These are phyloP conservation scores for Rubia peregrina DNA, from an alignment of 305 asterid genomes.

Conservation along the genomic window DNA sequence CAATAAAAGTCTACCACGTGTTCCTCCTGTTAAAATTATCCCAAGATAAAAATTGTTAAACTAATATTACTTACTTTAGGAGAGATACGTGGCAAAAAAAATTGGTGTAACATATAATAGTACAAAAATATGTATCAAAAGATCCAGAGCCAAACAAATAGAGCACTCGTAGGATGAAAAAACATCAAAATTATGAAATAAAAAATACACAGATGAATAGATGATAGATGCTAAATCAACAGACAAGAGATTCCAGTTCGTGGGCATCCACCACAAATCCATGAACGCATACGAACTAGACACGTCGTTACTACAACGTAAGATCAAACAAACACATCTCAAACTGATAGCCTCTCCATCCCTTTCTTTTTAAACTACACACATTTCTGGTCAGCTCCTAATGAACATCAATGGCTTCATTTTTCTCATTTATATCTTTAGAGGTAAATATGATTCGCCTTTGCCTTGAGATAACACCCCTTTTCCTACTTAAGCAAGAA, in stretches of 20 bases:
- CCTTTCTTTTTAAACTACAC: neutral
- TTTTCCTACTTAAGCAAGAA: constrained; percentile 11
- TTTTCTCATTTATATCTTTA: neutral
- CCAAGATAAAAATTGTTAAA: too few relatives aligned
- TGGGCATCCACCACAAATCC: constrained; percentile 25
- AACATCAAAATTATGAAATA: too few relatives aligned
- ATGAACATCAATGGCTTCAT: neutral
- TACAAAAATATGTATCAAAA: too few relatives aligned
- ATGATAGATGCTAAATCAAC: constrained; percentile 19
- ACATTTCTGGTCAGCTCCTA: constrained; percentile 8
- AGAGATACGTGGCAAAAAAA: too few relatives aligned
- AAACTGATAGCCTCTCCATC: neutral
- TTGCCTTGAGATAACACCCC: neutral
- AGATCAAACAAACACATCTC: neutral
- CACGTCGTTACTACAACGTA: constrained; percentile 10
- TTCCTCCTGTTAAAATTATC: too few relatives aligned
- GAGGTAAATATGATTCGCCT: neutral
- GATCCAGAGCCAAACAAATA: too few relatives aligned
- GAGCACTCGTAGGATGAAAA: too few relatives aligned
- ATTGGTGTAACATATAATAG: too few relatives aligned
- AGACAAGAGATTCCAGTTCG: constrained; percentile 27
- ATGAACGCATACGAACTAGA: constrained; percentile 35
- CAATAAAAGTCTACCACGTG: too few relatives aligned
- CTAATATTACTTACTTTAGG: too few relatives aligned
- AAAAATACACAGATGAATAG: too few relatives aligned